Evolutionary conservation across 176 grass and related monocot species (phyloP).

Genomic region (Rhynchospora tenuis): DNA sequence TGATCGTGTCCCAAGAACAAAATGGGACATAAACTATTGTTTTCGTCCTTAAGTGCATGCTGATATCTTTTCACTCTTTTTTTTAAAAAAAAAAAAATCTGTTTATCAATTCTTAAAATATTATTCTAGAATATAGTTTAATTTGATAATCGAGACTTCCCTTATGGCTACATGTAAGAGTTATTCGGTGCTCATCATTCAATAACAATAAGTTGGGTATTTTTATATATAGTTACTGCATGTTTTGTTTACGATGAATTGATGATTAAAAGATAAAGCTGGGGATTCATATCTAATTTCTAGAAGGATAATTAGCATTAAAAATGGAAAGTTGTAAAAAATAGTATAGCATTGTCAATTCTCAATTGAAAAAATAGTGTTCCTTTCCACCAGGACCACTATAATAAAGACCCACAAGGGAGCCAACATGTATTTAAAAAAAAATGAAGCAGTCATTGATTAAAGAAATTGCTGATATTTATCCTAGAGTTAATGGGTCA

Average conservation of each 20-base stretch:
- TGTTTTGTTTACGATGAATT: neutral
- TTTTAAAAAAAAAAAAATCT: too few species aligned
- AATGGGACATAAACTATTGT: too few species aligned
- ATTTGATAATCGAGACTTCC: too few species aligned
- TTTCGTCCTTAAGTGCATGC: too few species aligned
- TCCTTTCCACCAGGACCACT: conserved; percentile 4
- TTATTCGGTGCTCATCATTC: too few species aligned
- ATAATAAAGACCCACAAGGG: conserved; percentile 9
- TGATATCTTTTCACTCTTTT: too few species aligned
- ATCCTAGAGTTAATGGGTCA: conserved; percentile 44
- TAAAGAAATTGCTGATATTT: conserved; percentile 48
- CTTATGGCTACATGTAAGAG: too few species aligned
- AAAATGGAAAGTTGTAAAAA: neutral
- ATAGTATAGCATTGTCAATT: neutral
- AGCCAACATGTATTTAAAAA: conserved; percentile 40
- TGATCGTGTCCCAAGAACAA: too few species aligned
- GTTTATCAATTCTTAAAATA: too few species aligned
- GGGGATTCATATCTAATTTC: neutral
- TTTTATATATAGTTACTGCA: neutral
- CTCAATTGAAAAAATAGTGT: neutral
- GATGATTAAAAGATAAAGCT: neutral
- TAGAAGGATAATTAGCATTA: neutral
- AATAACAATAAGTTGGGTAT: too few species aligned
- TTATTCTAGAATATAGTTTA: too few species aligned
- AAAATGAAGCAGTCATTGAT: neutral